Evolutionary conservation across 495 filamentous ascomycete genomes (phyloP).

Genomic region (Chaetomium cochliodes): DNA sequence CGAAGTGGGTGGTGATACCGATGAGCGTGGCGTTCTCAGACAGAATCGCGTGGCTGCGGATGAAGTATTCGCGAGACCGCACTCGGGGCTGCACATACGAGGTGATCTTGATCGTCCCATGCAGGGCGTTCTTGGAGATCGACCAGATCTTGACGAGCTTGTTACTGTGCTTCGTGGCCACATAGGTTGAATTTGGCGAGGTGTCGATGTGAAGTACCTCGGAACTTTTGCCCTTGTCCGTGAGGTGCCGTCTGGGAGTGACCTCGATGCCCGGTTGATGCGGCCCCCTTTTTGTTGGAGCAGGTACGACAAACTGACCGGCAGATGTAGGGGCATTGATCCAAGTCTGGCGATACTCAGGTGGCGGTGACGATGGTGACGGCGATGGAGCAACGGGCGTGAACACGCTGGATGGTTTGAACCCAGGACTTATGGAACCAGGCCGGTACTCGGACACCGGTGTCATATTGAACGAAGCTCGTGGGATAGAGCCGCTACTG

Average conservation of each 20-base stretch:
- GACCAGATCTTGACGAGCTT: slow-evolving; percentile 35
- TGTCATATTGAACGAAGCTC: not conserved
- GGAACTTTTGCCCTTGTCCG: slow-evolving; percentile 27
- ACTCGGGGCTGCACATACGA: slow-evolving; percentile 32
- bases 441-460: not conserved
- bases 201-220: slow-evolving; percentile 33
- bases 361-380: slow-evolving; percentile 8
- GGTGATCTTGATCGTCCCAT: slow-evolving; percentile 32
- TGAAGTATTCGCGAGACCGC: slow-evolving; percentile 35
- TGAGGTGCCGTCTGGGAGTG: slow-evolving; percentile 24
- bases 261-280: slow-evolving; percentile 17
- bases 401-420: not conserved
- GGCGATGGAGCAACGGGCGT: not conserved
- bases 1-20: slow-evolving; percentile 34
- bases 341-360: slow-evolving; percentile 14
- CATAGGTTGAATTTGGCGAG: slow-evolving; percentile 20
- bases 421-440: not conserved
- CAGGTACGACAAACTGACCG: not conserved
- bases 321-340: not conserved
- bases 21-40: slow-evolving; percentile 32
- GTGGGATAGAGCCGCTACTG: not conserved
- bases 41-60: slow-evolving; percentile 34
- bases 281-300: not conserved
- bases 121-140: slow-evolving; percentile 26
- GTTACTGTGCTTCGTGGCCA: slow-evolving; percentile 31